Evolutionary conservation across 2,329 filamentous ascomycete genomes (phyloP), one percentile per base, ranked within the genome.

Genomic region (Colletotrichum orbiculare): DNA sequence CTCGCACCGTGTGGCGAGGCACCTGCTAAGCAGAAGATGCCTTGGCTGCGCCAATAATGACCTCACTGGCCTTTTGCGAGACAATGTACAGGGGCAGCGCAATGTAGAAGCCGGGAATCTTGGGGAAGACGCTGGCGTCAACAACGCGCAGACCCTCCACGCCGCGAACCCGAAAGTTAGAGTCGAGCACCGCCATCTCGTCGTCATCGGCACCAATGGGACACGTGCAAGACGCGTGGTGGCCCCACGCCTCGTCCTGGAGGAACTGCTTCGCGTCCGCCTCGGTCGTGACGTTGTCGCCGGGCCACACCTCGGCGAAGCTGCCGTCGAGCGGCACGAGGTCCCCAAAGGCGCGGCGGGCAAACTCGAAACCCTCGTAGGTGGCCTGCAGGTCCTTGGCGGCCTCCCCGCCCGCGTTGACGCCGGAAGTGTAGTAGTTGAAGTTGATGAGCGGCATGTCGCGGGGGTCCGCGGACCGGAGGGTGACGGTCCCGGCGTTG

Each of bases 361-460:
- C 73, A 41, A 81, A 78, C 52, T 78, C 69, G 65, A 85, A 73
- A 1, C 77, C 82, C 38, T 63, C 47, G 7, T 54, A 59, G 15
- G 60, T 64, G 10, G 47, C 53, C 15, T 49, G 49, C 1, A 63
- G 45, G 48, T 76, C 74, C 66, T 73, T 75, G 69, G 79, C 71
- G 38, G 74, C 78, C 58, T 75, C 71, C 0, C 82, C 71, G 50
- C 82, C 77, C 72, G 82, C 76, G 13, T 81, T 80, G 8, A 82
- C 78, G 2, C 84, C 82, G 25, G 80, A 71, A 12, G 77, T 78
- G 79, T 81, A 88, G 71, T 82, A 86, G 70, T 85, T 85, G 78
- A 89, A 89, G 73, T 83, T 81, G 71, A 90, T 89, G 37, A 83
- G 74, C 0, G 89, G 89, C n/a, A 84, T 82, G 58, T 91, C 89